Conservation (phyloP, 1,284 basidiomycete species). For the Singerocomus rubriflavus region DNA sequence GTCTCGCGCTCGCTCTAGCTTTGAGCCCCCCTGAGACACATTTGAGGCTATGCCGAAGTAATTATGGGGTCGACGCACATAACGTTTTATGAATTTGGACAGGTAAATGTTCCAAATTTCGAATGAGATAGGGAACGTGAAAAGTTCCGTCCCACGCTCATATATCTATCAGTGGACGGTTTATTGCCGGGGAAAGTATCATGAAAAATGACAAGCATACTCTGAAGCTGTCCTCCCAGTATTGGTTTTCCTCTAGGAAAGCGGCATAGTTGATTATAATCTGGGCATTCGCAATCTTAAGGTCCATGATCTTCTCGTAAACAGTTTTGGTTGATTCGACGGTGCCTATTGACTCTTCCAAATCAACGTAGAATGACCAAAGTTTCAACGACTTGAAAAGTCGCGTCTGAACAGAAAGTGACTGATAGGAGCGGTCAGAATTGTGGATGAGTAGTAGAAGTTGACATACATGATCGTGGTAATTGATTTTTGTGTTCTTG, state of each 20-base stretch:
- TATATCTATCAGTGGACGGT: slow-evolving; percentile 61
- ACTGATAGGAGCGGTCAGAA: slow-evolving; percentile 40
- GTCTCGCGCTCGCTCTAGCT: slow-evolving; percentile 93
- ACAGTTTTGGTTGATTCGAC: slow-evolving; percentile 91
- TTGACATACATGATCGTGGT: slow-evolving; percentile 86
- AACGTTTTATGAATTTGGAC: slow-evolving; percentile 95
- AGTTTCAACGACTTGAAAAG: slow-evolving; percentile 98
- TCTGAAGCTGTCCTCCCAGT: slow-evolving; percentile 99
- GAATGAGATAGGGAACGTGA: slow-evolving; percentile 97
- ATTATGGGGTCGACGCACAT: slow-evolving; percentile 52
- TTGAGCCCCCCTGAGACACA: slow-evolving; percentile 72
- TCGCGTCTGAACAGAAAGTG: slow-evolving; percentile 82
- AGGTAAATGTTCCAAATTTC: slow-evolving; percentile 99
- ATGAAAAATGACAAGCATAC: slow-evolving; percentile 46
- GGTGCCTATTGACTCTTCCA: slow-evolving; percentile 95
- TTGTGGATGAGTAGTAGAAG: neutral
- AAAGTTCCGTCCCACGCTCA: slow-evolving; percentile 95
- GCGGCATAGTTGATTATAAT: slow-evolving; percentile 96
- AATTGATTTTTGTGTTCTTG: slow-evolving; percentile 88
- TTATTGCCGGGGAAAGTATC: neutral
- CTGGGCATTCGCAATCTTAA: slow-evolving; percentile 98
- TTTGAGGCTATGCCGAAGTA: slow-evolving; percentile 3
- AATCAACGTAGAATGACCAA: slow-evolving; percentile 98
- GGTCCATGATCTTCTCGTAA: slow-evolving; percentile 96
- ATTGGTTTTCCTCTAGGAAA: slow-evolving; percentile 97